These are phyloP conservation scores for Pythium rhizo-oryzae DNA, from an alignment of 352 stramenopile species.

Conservation along the genomic window DNA sequence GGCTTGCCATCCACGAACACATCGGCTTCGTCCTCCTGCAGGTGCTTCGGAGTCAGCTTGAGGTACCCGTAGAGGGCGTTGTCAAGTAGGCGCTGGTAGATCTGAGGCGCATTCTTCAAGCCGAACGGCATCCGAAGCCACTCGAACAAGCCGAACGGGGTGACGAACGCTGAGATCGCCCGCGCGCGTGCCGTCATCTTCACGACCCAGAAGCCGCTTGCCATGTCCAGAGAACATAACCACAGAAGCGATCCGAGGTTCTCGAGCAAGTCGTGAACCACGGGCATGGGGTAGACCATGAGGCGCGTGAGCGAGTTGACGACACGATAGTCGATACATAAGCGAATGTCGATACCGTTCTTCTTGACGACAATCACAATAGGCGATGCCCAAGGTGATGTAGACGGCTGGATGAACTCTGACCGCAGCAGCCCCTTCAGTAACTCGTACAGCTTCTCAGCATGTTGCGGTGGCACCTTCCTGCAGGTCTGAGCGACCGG, in stretches of 20 bases:
- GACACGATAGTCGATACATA: constrained; percentile 29
- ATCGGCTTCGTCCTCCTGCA: too few relatives aligned
- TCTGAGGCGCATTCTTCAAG: constrained; percentile 22
- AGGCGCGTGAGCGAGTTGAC: constrained; percentile 21
- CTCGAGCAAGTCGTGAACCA: constrained; percentile 23
- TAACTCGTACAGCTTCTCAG: too few relatives aligned
- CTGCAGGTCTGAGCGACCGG: too few relatives aligned
- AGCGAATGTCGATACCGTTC: constrained; percentile 23
- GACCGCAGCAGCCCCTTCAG: too few relatives aligned
- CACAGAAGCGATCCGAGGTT: constrained; percentile 1
- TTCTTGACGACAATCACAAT: constrained; percentile 35
- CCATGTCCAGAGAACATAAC: constrained; percentile 1
- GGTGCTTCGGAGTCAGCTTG: too few relatives aligned
- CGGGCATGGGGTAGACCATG: constrained; percentile 26
- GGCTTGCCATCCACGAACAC: too few relatives aligned
- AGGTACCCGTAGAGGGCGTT: constrained; percentile 16
- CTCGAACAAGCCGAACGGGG: neutral
- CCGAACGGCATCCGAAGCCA: constrained; percentile 13
- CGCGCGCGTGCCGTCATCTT: neutral
- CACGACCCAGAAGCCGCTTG: neutral
- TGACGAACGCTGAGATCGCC: constrained; percentile 4
- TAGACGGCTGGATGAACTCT: too few relatives aligned
- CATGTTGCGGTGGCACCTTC: too few relatives aligned
- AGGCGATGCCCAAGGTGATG: too few relatives aligned
- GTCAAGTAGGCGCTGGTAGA: constrained; percentile 29